Percentiles rank a stretch among this genome's conserved stretches.
Evolutionary conservation across 225 moss, liverwort and hornwort genomes (phyloP).

Genomic region (Straminergon stramineum): DNA sequence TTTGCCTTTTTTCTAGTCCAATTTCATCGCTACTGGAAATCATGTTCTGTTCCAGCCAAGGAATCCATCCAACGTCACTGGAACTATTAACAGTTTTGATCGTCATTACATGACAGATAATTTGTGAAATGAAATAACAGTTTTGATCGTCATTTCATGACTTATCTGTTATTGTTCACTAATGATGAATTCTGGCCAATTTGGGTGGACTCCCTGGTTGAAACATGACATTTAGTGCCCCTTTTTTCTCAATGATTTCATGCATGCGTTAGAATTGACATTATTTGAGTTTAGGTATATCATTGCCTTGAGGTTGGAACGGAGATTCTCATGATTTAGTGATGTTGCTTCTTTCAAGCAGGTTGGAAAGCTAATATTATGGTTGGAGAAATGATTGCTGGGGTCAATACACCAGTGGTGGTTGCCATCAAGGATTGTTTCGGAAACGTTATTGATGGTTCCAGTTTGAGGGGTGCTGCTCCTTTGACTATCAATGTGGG

Average conservation of each 20-base stretch:
- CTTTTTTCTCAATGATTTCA: background rate
- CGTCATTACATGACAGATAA: no score
- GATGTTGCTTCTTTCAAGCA: background rate
- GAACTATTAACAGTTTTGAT: background rate
- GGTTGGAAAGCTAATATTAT: slow-evolving; percentile 31
- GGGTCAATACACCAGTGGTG: slow-evolving; percentile 14
- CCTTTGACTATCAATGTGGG: slow-evolving; percentile 9
- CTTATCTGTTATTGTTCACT: background rate
- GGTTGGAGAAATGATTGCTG: slow-evolving; percentile 34
- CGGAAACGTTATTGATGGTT: slow-evolving; percentile 22
- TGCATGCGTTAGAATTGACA: background rate
- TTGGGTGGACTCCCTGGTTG: background rate
- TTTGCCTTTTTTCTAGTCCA: background rate
- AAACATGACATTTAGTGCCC: background rate
- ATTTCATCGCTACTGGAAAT: background rate
- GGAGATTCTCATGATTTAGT: background rate
- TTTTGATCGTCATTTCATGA: background rate
- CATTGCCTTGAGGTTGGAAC: background rate
- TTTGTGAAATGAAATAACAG: background rate
- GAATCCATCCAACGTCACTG: background rate
- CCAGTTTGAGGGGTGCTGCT: background rate
- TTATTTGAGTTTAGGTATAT: background rate
- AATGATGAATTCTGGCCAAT: background rate
- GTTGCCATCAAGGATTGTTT: slow-evolving; percentile 24
- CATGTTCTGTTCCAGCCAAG: background rate